phyloP scores from a whole-genome alignment of 228 moss, liverwort and hornwort species.

The Sphagnum magellanicum region DNA sequence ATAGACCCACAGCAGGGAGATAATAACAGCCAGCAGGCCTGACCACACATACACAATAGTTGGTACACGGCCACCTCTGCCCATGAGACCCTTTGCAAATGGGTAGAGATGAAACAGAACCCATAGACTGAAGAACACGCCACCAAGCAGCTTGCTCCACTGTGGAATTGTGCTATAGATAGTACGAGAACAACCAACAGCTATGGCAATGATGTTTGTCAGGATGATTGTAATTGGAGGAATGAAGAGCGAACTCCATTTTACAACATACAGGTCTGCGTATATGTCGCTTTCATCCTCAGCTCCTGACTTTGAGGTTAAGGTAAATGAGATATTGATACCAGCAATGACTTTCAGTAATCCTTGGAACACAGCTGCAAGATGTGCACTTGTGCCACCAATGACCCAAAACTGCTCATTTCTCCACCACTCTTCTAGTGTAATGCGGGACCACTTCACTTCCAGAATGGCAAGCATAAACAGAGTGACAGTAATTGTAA shows the following conservation, averaged over 20 bases:
- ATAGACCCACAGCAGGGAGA: constrained; percentile 53
- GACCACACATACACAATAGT: constrained; percentile 56
- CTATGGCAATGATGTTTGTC: constrained; percentile 50
- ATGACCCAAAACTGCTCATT: constrained; percentile 68
- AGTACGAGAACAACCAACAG: constrained; percentile 40
- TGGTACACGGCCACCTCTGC: constrained; percentile 45
- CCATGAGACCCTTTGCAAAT: constrained; percentile 62
- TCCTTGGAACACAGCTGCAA: constrained; percentile 50
- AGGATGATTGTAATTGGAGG: constrained; percentile 52
- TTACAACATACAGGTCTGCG: constrained; percentile 49
- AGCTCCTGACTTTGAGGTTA: constrained; percentile 44
- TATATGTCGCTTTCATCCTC: constrained; percentile 45
- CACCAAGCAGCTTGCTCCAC: constrained; percentile 58
- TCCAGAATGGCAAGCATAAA: constrained; percentile 50
- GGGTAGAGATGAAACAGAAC: constrained; percentile 53
- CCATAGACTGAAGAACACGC: constrained; percentile 52
- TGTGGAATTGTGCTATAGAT: constrained; percentile 38
- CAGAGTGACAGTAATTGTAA: constrained; percentile 45
- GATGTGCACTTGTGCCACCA: constrained; percentile 45
- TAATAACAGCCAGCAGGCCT: constrained; percentile 45
- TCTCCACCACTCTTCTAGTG: constrained; percentile 59
- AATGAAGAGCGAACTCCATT: constrained; percentile 51
- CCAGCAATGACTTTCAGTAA: constrained; percentile 41
- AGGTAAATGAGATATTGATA: constrained; percentile 51
- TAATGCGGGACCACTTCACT: constrained; percentile 53